phyloP scores from a whole-genome alignment of 768 basidiomycete species.

The Kwoniella newhampshirensis region DNA sequence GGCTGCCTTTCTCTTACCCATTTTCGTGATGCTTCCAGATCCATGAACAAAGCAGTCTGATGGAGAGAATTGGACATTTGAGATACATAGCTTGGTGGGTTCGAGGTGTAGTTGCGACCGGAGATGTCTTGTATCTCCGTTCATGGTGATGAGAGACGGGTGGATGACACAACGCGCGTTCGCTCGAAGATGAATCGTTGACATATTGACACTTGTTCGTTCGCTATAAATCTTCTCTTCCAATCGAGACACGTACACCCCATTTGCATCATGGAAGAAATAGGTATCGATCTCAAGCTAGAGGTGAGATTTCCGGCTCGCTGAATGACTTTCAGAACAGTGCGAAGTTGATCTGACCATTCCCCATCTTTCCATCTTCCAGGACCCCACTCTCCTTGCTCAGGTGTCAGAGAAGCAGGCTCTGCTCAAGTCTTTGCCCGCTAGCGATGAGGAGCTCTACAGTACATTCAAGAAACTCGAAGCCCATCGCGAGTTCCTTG shows the following conservation, averaged over 20 bases:
- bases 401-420: constrained; percentile 86
- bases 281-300: constrained; percentile 33
- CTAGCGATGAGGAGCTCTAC: constrained; percentile 77
- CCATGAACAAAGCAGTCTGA: background rate
- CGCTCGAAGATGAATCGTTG: constrained; percentile 1
- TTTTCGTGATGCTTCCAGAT: constrained; percentile 10
- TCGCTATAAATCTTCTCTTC: background rate
- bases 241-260: constrained; percentile 5
- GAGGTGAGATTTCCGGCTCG: constrained; percentile 16
- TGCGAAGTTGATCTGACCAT: background rate
- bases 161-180: constrained; percentile 1
- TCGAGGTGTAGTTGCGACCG: background rate
- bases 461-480: constrained; percentile 96
- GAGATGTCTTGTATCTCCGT: constrained; percentile 8
- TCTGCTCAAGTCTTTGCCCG: constrained; percentile 78
- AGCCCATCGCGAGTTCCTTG: constrained; percentile 91
- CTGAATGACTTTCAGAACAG: no score
- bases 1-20: constrained; percentile 52
- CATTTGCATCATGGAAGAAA: constrained; percentile 27
- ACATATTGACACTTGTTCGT: background rate
- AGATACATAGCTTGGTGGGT: background rate
- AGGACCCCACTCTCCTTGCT: constrained; percentile 89
- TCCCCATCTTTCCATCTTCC: constrained; percentile 7
- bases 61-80: no score
- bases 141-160: background rate